Evolutionary conservation across 371 early-diverging fungal species (phyloP), one percentile per base, ranked within the genome.

Genomic region (Mortierella sp.): DNA sequence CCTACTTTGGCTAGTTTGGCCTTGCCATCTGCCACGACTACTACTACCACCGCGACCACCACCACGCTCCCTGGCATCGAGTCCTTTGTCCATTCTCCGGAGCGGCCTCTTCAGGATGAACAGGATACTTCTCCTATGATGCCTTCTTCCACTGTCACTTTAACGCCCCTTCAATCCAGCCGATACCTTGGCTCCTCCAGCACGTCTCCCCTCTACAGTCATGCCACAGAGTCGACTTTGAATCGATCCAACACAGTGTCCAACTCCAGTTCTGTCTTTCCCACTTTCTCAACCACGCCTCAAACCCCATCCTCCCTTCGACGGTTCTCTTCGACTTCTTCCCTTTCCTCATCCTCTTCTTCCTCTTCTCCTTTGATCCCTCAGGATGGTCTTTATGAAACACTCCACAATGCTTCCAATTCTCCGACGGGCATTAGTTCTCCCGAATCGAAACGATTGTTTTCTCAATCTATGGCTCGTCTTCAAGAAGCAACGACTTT

Each of bases 11-110:
- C n/a, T n/a, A n/a, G n/a, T n/a, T n/a, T n/a, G n/a, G n/a, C n/a
- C n/a, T n/a, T n/a, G n/a, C n/a, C n/a, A n/a, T 61, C 67, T 2
- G n/a, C 57, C 1, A 44, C 60, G n/a, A 11, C 71, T 7, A 28
- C 56, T 9, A 45, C 48, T 2, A 29, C 65, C 11, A 44, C 47
- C 7, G 16, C 65, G 0, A 30, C 65, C 30, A 51, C n/a, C 15
- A 69, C 50, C 6, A 71, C 72, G 11, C 66, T 80, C n/a, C 72
- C 76, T 26, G 69, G 75, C 6, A 72, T 75, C 7, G 59, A 68
- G 2, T 72, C 80, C 1, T 74, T 80, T 51, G 72, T 71, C 19
- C 68, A 68, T 19, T 63, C 70, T 15, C 48, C 68, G 15, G 66
- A 69, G 37, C 37, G 50, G 14, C 21, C n/a, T 4, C 14, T 50